Conservation (phyloP, 2,329 filamentous ascomycete species). For the Xylaria sp. region DNA sequence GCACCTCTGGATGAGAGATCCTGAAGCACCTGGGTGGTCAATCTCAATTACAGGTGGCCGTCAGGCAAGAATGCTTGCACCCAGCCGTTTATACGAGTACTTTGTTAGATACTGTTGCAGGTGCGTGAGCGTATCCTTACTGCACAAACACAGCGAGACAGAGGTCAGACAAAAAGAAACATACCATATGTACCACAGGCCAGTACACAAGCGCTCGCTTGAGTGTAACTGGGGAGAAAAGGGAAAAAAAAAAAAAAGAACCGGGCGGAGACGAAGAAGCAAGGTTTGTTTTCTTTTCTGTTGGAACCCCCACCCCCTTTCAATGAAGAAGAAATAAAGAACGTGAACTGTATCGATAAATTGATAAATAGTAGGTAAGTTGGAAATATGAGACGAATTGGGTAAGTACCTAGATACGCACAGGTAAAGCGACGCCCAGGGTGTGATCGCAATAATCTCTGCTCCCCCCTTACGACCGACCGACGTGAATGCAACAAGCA, state of each 20-base stretch:
- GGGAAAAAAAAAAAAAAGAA: background rate
- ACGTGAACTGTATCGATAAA: background rate
- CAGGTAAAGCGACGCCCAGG: constrained; percentile 5
- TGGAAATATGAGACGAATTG: too few species aligned
- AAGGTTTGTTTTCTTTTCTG: background rate
- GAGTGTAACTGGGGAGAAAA: background rate
- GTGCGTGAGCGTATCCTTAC: too few species aligned
- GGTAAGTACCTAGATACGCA: too few species aligned
- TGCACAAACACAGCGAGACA: background rate
- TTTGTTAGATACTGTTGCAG: too few species aligned
- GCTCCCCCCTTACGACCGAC: background rate
- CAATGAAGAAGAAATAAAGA: background rate
- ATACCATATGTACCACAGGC: background rate
- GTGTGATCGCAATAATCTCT: background rate
- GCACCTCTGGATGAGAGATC: too few species aligned
- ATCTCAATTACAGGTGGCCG: too few species aligned
- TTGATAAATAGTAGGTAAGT: background rate
- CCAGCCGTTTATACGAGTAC: too few species aligned
- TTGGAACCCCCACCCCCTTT: background rate
- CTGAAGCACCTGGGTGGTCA: too few species aligned
- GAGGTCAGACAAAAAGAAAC: background rate
- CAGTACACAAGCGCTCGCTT: background rate
- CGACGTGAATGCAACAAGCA: constrained; percentile 5
- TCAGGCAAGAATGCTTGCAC: too few species aligned
- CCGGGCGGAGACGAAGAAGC: background rate